phyloP scores from a whole-genome alignment of 257 asterid species.

The Phtheirospermum japonicum region DNA sequence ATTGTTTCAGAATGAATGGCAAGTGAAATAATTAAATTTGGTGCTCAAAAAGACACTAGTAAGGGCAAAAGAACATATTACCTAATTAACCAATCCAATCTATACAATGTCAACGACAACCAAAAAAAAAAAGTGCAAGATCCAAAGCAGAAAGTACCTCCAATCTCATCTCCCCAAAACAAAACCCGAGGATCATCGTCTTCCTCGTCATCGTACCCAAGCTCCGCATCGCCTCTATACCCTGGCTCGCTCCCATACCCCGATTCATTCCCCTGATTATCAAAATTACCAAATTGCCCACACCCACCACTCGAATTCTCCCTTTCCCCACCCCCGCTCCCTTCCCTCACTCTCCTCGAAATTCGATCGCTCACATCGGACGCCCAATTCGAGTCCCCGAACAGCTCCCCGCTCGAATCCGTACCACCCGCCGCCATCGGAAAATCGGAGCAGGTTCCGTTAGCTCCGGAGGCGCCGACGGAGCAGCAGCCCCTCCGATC shows the following conservation, averaged over 20 bases:
- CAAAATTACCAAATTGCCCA: slow-evolving; percentile 60
- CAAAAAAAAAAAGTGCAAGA: slow-evolving; percentile 2
- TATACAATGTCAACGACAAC: not conserved
- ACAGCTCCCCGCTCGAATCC: slow-evolving; percentile 95
- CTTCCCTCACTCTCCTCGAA: slow-evolving; percentile 60
- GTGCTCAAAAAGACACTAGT: not conserved
- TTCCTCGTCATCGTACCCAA: slow-evolving; percentile 81
- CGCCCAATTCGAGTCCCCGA: slow-evolving; percentile 85
- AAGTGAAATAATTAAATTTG: not conserved
- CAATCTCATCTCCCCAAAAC: slow-evolving; percentile 85
- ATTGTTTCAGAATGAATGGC: not conserved
- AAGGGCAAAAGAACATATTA: not conserved
- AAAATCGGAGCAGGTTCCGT: slow-evolving; percentile 86
- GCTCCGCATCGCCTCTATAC: slow-evolving; percentile 85
- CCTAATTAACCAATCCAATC: not conserved
- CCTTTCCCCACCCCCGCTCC: slow-evolving; percentile 50
- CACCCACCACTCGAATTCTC: slow-evolving; percentile 42
- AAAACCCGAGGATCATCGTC: slow-evolving; percentile 69
- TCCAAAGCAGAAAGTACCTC: slow-evolving; percentile 48
- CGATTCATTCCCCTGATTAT: slow-evolving; percentile 65
- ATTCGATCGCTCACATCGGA: slow-evolving; percentile 88
- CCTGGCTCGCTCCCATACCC: slow-evolving; percentile 99
- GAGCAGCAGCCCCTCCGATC: slow-evolving; percentile 85
- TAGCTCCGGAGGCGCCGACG: slow-evolving; percentile 83
- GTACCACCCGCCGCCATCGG: slow-evolving; percentile 82